Evolutionary conservation across 257 asterid genomes (phyloP).

Genomic region (Jacaranda mimosifolia): DNA sequence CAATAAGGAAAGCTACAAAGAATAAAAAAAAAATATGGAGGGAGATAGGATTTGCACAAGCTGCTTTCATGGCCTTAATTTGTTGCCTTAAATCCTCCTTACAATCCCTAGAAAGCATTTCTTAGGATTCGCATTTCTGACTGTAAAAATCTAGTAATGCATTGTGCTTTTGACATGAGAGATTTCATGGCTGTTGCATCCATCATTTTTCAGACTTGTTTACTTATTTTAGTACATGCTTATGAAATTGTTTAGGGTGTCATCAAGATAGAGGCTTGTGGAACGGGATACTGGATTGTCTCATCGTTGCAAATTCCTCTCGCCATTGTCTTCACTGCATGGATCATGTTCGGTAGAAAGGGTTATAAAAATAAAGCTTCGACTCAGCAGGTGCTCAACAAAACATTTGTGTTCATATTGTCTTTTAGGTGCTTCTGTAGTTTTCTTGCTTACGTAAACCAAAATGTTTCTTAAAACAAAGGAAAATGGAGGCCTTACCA

Average conservation of each 20-base stretch:
- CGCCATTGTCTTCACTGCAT: constrained; percentile 68
- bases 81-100: no score
- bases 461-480: constrained; percentile 31
- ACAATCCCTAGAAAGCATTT: not conserved
- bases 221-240: constrained; percentile 27
- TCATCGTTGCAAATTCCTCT: constrained; percentile 78
- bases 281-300: constrained; percentile 82
- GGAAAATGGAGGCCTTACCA: constrained; percentile 50
- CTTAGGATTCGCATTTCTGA: not conserved
- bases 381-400: constrained; percentile 50
- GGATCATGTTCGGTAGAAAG: constrained; percentile 54
- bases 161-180: no score
- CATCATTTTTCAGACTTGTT: not conserved
- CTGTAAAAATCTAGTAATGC: no score
- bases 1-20: no score
- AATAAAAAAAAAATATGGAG: no score
- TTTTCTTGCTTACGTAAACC: not conserved
- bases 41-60: no score
- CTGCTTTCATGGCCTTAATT: no score
- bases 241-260: constrained; percentile 58
- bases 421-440: not conserved
- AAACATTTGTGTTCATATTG: not conserved
- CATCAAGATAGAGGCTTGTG: constrained; percentile 69
- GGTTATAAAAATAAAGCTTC: constrained; percentile 28
- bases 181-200: not conserved